Evolutionary conservation across 306 rosid genomes (phyloP).

Genomic region (Lagenaria siceraria): DNA sequence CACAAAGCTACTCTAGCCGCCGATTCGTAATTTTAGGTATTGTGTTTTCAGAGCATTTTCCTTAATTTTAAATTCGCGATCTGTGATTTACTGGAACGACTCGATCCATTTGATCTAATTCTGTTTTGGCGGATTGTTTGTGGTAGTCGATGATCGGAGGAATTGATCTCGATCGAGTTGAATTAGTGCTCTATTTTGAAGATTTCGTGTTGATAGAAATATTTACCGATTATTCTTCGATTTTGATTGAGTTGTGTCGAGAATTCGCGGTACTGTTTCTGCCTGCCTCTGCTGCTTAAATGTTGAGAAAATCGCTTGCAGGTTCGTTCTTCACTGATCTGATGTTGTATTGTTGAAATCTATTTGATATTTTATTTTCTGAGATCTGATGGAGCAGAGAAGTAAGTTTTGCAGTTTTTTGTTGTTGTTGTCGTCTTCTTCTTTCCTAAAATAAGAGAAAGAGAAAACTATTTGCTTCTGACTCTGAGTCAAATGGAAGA

Average conservation of each 20-base stretch:
- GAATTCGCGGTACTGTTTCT: background rate
- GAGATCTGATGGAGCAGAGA: background rate
- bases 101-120: background rate
- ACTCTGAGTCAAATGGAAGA: background rate
- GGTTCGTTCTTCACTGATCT: background rate
- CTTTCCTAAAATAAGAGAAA: background rate
- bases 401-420: background rate
- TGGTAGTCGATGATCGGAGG: background rate
- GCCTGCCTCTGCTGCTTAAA: background rate
- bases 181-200: background rate
- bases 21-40: background rate
- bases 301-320: background rate
- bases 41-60: background rate
- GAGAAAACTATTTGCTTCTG: background rate
- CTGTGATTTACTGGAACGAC: background rate
- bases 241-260: background rate
- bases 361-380: background rate
- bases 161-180: background rate
- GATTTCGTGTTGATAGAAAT: background rate
- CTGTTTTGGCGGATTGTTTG: background rate
- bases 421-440: background rate
- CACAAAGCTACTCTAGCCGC: background rate
- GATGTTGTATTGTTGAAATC: background rate
- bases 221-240: background rate
- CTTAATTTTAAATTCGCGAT: background rate